Base-by-base conservation (phyloP, 164 flowering plant species). In the Brasenia schreberi region DNA sequence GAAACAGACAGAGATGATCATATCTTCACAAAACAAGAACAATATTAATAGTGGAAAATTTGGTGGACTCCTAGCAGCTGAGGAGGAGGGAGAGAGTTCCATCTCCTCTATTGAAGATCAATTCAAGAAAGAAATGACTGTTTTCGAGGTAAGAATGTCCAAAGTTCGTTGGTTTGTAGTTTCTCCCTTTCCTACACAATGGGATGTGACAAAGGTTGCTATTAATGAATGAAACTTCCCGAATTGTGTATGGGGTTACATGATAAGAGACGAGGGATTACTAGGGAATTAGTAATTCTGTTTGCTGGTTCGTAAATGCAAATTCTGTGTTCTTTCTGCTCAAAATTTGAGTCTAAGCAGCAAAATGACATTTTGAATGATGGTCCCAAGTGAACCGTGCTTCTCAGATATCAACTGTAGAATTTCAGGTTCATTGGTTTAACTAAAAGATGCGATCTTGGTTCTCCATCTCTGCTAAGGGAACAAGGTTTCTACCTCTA, bases 41-140 rank as follows among this genome's bases (percentile, higher is more conserved):
- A 83, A 78, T 63, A 72, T 65, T 45, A 79, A 65, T 67, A 70
- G 64, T 73, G 84, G 74, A 19, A 74, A 53, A 75, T 79, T 78
- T 75, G 95, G 89, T 71, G 99, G 87, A 74, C 82, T 84, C 62
- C 66, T 85, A 19, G 84, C 65, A 27, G 92, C 83, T 66, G 98
- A 93, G 67, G 97, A 93, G 65, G 98, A 89, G 73, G 88, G 80
- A 68, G 93, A 87, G 71, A 80, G 78, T 62, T 84, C 95, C 58
- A 83, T 87, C 58, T 92, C 95, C 63, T 88, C 96, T 61, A 83
- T 81, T 67, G 97, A 89, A 80, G 94, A 89, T 71, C 98, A 90
- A 72, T 73, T 94, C 52, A 85, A 73, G 63, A 86, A 88, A 75
- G 99, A 94, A 80, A 94, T 91, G 99, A 86, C 96, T 45, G 84